A percentile compares a stretch with the other conserved stretches of the same genome.
Evolutionary conservation across 2,329 filamentous ascomycete genomes (phyloP).

Genomic region (Plectosphaerella cucumerina): DNA sequence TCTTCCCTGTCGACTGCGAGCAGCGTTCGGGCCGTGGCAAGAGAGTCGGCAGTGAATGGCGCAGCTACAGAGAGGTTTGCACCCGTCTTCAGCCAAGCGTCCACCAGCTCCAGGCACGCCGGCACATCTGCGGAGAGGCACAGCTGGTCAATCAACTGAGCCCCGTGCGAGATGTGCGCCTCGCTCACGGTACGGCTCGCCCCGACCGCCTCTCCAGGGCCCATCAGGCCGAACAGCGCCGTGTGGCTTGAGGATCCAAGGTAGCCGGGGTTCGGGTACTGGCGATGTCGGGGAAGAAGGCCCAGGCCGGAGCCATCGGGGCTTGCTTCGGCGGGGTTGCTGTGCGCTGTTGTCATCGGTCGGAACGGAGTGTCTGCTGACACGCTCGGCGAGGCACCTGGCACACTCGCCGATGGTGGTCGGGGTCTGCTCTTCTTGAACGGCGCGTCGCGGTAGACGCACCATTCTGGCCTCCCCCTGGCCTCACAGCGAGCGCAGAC

Average conservation of each 20-base stretch:
- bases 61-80: conserved; percentile 7
- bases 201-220: conserved; percentile 1
- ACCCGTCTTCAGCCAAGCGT: conserved; percentile 5
- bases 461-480: conserved; percentile 4
- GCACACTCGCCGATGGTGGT: background rate
- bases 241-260: conserved; percentile 15
- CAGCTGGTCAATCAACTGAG: conserved; percentile 3
- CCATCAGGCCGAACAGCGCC: conserved; percentile 10
- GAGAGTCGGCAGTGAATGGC: conserved; percentile 4
- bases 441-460: conserved; percentile 13
- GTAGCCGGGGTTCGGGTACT: conserved; percentile 19
- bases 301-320: background rate
- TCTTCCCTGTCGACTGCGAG: background rate
- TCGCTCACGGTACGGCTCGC: conserved; percentile 3
- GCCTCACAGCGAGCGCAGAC: conserved; percentile 19
- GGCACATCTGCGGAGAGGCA: conserved; percentile 1
- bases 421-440: conserved; percentile 1
- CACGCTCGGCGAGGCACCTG: background rate
- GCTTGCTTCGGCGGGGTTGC: background rate
- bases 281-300: background rate
- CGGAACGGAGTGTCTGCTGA: background rate
- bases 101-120: conserved; percentile 4
- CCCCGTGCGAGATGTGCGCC: conserved; percentile 5
- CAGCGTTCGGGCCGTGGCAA: background rate
- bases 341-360: background rate